Base-by-base conservation (phyloP, 805 yeast species). In the Yamadazyma ubonensis region DNA sequence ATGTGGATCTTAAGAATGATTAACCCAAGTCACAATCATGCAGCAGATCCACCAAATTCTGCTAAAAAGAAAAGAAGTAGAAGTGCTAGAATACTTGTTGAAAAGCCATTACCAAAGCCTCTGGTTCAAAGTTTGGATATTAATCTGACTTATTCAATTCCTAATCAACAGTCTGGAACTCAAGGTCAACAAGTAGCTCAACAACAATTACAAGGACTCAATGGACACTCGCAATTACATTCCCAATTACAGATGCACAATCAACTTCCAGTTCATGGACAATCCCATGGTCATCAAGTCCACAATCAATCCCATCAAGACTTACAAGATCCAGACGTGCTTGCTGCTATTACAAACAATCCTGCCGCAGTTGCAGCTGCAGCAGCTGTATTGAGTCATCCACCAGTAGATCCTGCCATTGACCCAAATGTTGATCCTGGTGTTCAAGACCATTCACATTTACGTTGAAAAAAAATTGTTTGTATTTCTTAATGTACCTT, bases 1-100 rank as follows among this genome's bases (percentile, higher is more conserved):
- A 65, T 67, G 63, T 70, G 75, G 75, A 64, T 69, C 31, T 67
- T 70, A 51, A 52, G 73, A 41, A 70, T 70, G 75, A 69, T 70
- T 38, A 66, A 65, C 49, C 73, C 73, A 1, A 59, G 60, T 16
- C 75, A 70, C 52, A 70, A 70, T 50, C 75, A 70, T 49, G 58
- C 73, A 2, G 65, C 71, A 11, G 73, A 68, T 52, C 71, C 71
- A 29, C 55, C 55, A 44, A 54, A 54, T 32, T 54, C 56, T 31
- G 46, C 44, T 19, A 62, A 62, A 49, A 67, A 67, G 53, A 68
- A 67, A 55, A 53, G 71, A 45, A 58, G 57, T 42, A 66, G 65
- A 53, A 57, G 53, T 51, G 52, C 69, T 11, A 54, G 73, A 42
- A 63, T 70, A 6, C 61, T 69, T 50, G 75, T 69, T 8, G 72